Evolutionary conservation across 225 moss, liverwort and hornwort genomes (phyloP).

Genomic region (Straminergon stramineum): DNA sequence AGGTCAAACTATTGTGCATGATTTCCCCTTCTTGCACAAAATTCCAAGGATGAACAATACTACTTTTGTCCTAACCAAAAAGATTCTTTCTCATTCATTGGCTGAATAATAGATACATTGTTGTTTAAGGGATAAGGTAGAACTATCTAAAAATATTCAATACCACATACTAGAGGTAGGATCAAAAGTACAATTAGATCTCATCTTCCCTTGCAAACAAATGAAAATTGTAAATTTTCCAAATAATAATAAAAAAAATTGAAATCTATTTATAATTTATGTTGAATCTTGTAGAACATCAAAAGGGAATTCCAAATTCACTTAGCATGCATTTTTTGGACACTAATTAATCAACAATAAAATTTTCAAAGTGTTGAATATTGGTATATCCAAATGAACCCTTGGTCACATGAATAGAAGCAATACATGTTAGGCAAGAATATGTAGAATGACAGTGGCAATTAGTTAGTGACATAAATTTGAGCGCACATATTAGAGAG

Average conservation of each 20-base stretch:
- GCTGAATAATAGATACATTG: too few species aligned
- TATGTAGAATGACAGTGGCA: neutral
- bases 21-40: too few species aligned
- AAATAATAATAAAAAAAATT: neutral
- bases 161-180: neutral
- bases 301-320: neutral
- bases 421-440: neutral
- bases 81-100: too few species aligned
- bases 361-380: neutral
- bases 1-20: too few species aligned
- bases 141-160: neutral
- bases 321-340: neutral
- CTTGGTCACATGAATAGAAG: neutral
- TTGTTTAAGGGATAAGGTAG: neutral
- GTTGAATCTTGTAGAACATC: too few species aligned
- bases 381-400: neutral
- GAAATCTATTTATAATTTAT: neutral
- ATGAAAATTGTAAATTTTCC: neutral
- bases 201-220: neutral
- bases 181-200: neutral
- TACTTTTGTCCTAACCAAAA: too few species aligned
- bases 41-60: too few species aligned
- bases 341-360: neutral
- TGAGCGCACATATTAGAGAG: neutral
- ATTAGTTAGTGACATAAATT: neutral